A percentile compares a stretch with the other conserved stretches of the same genome.
Conservation (phyloP, 1,139 yeast species). For the Scheffersomyces segobiensis region DNA sequence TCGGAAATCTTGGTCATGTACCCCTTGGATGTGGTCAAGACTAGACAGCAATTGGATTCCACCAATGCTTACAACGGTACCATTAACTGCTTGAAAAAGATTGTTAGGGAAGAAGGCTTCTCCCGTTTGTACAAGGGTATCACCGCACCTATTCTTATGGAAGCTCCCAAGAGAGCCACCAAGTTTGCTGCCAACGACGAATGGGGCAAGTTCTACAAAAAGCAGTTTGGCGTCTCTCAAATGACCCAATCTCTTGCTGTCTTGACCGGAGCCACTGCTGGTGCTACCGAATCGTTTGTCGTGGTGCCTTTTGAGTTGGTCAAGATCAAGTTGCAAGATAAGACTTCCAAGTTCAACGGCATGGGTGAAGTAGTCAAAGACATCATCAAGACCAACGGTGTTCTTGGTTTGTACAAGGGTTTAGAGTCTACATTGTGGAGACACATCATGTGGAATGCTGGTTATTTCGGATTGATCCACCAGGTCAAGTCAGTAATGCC, state of each 20-base stretch:
- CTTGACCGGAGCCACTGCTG: slow-evolving; percentile 97
- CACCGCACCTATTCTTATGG: slow-evolving; percentile 95
- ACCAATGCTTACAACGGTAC: slow-evolving; percentile 77
- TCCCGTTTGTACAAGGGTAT: slow-evolving; percentile 88
- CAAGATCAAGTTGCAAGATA: slow-evolving; percentile 89
- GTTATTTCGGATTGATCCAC: slow-evolving; percentile 93
- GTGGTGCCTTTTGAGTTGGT: slow-evolving; percentile 95
- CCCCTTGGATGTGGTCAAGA: slow-evolving; percentile 96
- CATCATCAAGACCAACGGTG: slow-evolving; percentile 74
- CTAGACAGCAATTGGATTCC: slow-evolving; percentile 87
- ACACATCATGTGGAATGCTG: slow-evolving; percentile 96
- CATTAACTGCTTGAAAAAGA: slow-evolving; percentile 78
- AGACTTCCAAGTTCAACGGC: slow-evolving; percentile 76
- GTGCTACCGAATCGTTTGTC: slow-evolving; percentile 94
- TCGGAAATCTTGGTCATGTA: slow-evolving; percentile 97
- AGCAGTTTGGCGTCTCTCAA: slow-evolving; percentile 63
- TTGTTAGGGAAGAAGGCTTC: slow-evolving; percentile 82
- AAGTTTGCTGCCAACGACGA: slow-evolving; percentile 98
- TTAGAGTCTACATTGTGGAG: slow-evolving; percentile 97
- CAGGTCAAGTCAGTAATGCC: slow-evolving; percentile 83
- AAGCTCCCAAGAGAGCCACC: slow-evolving; percentile 98
- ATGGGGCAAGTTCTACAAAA: slow-evolving; percentile 86
- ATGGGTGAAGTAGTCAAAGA: slow-evolving; percentile 80
- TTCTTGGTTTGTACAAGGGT: slow-evolving; percentile 87
- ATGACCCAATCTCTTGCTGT: slow-evolving; percentile 84